These are phyloP conservation scores for Eucalyptus tenuipes DNA, from an alignment of 345 rosid genomes.

Conservation along the genomic window DNA sequence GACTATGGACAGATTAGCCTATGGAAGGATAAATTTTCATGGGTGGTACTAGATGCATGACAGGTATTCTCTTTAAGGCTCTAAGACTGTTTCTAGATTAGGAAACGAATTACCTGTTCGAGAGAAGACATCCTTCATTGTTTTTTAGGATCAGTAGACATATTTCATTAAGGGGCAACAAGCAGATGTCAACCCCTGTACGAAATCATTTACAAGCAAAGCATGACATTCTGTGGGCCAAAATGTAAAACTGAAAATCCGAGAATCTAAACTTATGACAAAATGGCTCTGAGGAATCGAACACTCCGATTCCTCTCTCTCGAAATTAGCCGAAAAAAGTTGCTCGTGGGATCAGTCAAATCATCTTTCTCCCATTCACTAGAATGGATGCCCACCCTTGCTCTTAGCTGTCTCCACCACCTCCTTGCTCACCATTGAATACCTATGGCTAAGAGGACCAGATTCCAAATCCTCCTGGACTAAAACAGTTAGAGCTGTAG, in stretches of 20 bases:
- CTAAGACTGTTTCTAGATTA: neutral
- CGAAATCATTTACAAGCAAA: neutral
- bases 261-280: neutral
- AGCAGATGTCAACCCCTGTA: neutral
- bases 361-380: neutral
- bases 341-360: neutral
- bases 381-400: neutral
- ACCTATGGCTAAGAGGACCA: neutral
- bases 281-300: neutral
- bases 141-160: neutral
- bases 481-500: neutral
- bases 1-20: neutral
- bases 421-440: neutral
- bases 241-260: neutral
- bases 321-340: neutral
- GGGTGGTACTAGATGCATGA: neutral
- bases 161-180: neutral
- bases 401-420: neutral
- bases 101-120: neutral
- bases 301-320: neutral
- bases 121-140: neutral
- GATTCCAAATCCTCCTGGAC: neutral
- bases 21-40: neutral
- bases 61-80: neutral
- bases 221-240: neutral